Evolutionary conservation across 2,329 filamentous ascomycete genomes (phyloP).

Genomic region (Blastomyces gilchristii): DNA sequence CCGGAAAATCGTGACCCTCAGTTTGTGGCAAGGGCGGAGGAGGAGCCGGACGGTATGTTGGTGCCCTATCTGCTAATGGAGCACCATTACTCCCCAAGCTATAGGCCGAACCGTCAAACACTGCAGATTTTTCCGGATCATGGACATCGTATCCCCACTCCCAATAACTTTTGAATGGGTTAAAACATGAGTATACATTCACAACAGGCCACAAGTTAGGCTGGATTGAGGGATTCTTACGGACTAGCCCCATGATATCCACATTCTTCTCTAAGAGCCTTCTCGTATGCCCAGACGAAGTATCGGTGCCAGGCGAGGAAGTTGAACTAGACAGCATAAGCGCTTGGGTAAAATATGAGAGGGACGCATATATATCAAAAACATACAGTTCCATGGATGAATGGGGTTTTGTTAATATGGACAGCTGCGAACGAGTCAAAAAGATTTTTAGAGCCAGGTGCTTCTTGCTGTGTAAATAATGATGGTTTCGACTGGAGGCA

Average conservation of each 20-base stretch:
- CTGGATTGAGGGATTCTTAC: not conserved
- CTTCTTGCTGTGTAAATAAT: conserved; percentile 8
- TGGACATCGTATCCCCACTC: conserved; percentile 20
- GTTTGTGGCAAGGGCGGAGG: conserved; percentile 21
- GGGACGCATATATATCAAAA: not conserved
- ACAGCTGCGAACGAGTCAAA: conserved; percentile 15
- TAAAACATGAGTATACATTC: not conserved
- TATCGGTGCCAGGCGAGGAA: conserved; percentile 33
- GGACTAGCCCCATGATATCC: conserved; percentile 27
- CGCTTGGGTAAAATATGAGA: not conserved
- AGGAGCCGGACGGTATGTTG: conserved; percentile 5
- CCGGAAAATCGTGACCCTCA: conserved; percentile 6
- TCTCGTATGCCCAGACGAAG: conserved; percentile 30
- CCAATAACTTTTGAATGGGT: conserved; percentile 20
- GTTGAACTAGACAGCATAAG: conserved; percentile 3
- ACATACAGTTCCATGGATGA: conserved; percentile 16
- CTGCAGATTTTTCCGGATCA: conserved; percentile 16
- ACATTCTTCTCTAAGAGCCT: conserved; percentile 32
- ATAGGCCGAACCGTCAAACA: conserved; percentile 23
- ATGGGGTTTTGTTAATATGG: conserved; percentile 15
- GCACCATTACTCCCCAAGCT: conserved; percentile 23
- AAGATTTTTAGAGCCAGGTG: conserved; percentile 16
- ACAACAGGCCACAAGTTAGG: not conserved
- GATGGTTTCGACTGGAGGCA: conserved; percentile 15
- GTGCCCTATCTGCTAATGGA: conserved; percentile 7